These are phyloP conservation scores for Talaromyces borbonicus DNA, from an alignment of 495 filamentous ascomycete species.

Conservation along the genomic window DNA sequence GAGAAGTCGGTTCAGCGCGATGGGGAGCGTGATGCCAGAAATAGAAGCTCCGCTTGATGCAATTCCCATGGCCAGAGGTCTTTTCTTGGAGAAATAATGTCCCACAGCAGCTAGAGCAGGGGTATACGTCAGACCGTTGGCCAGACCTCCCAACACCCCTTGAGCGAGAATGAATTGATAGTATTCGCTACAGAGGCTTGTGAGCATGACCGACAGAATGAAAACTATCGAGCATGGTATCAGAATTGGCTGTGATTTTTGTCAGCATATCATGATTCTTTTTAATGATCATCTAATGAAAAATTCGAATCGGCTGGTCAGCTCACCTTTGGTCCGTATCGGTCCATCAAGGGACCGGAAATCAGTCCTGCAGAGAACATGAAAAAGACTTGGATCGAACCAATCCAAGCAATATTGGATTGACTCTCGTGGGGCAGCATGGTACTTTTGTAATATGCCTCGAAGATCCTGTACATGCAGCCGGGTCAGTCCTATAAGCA, in stretches of 20 bases:
- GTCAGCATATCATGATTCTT: too few species aligned
- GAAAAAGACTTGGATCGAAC: conserved; percentile 27
- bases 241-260: conserved; percentile 7
- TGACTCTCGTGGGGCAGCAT: conserved; percentile 13
- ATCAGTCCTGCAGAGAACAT: conserved; percentile 19
- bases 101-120: conserved; percentile 21
- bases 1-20: conserved; percentile 18
- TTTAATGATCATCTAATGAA: too few species aligned
- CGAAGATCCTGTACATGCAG: conserved; percentile 17
- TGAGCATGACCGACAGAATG: conserved; percentile 39
- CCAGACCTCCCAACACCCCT: conserved; percentile 36
- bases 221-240: conserved; percentile 11
- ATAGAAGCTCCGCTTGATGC: conserved; percentile 24
- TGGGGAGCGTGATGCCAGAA: conserved; percentile 23
- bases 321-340: conserved; percentile 14
- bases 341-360: conserved; percentile 20
- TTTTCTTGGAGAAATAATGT: conserved; percentile 26
- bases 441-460: conserved; percentile 20
- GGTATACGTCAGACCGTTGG: conserved; percentile 23
- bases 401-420: conserved; percentile 36
- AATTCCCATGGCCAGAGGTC: conserved; percentile 26
- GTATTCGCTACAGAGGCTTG: conserved; percentile 40
- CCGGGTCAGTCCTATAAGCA: too few species aligned
- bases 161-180: conserved; percentile 50
- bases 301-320: too few species aligned